Evolutionary conservation across 352 stramenopile genomes (phyloP).

Genomic region (Globisporangium radiosum): DNA sequence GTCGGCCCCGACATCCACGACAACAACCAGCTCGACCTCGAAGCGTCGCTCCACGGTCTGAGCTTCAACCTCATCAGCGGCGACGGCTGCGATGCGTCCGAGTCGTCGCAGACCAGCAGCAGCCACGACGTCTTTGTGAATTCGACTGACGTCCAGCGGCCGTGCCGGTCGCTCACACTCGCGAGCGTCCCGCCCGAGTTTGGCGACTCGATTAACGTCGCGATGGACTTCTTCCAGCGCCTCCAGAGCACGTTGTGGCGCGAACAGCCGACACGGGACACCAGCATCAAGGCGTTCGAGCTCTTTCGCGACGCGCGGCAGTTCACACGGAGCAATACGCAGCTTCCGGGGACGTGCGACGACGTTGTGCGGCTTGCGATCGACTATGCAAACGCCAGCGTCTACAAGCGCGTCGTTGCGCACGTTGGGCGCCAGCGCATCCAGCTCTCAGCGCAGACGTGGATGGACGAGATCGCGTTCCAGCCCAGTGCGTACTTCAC

Average conservation of each 20-base stretch:
- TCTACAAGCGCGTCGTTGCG: constrained; percentile 52
- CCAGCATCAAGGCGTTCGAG: constrained; percentile 30
- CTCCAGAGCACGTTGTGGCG: constrained; percentile 53
- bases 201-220: constrained; percentile 44
- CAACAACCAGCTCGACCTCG: constrained; percentile 15
- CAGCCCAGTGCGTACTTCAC: constrained; percentile 14
- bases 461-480: constrained; percentile 40
- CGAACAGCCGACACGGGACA: constrained; percentile 11
- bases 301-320: constrained; percentile 22
- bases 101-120: constrained; percentile 11
- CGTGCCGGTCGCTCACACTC: constrained; percentile 20
- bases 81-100: constrained; percentile 11
- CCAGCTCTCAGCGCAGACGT: constrained; percentile 48
- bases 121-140: background rate
- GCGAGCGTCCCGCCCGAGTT: constrained; percentile 32
- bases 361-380: constrained; percentile 30
- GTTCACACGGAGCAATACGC: constrained; percentile 56
- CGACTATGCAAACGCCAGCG: constrained; percentile 37
- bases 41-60: constrained; percentile 23
- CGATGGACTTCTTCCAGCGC: constrained; percentile 60
- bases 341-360: constrained; percentile 28
- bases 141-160: background rate
- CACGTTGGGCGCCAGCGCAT: constrained; percentile 24
- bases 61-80: constrained; percentile 11
- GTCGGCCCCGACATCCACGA: background rate